Evolutionary conservation across 2,329 filamentous ascomycete species (phyloP).

Genomic region (Pseudogymnoascus sp.): DNA sequence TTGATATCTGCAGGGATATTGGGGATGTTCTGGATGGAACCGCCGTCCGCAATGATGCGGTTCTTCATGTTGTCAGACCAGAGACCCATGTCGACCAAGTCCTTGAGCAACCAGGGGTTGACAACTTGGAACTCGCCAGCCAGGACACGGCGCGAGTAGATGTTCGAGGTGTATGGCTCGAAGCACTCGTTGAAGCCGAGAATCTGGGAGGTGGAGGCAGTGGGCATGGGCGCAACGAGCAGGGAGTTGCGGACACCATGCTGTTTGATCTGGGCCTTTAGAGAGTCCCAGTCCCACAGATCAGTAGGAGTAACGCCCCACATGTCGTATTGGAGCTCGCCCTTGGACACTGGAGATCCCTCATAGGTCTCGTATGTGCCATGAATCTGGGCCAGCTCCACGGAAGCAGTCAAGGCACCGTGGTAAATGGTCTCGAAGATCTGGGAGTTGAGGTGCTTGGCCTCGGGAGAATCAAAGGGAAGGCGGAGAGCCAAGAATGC

Average conservation of each 20-base stretch:
- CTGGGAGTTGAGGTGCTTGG: slow-evolving; percentile 87
- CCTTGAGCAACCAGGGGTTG: slow-evolving; percentile 97
- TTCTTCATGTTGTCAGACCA: slow-evolving; percentile 99
- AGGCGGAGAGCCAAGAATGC: slow-evolving; percentile 94
- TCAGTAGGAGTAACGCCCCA: slow-evolving; percentile 90
- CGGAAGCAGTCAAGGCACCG: slow-evolving; percentile 80
- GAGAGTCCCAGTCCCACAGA: slow-evolving; percentile 88
- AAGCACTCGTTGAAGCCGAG: slow-evolving; percentile 99
- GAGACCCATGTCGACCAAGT: slow-evolving; percentile 92
- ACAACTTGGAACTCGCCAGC: slow-evolving; percentile 99
- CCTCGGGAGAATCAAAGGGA: slow-evolving; percentile 94
- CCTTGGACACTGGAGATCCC: slow-evolving; percentile 88
- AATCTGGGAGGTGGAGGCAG: slow-evolving; percentile 94
- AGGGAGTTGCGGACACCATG: slow-evolving; percentile 93
- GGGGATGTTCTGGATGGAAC: slow-evolving; percentile 92
- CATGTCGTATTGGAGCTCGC: slow-evolving; percentile 97
- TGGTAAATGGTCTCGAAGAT: slow-evolving; percentile 99
- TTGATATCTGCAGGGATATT: slow-evolving; percentile 96
- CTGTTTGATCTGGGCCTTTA: slow-evolving; percentile 87
- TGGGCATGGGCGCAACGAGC: slow-evolving; percentile 94
- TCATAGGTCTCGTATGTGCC: slow-evolving; percentile 86
- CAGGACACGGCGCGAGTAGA: slow-evolving; percentile 95
- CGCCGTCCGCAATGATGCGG: slow-evolving; percentile 94
- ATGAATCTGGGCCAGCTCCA: slow-evolving; percentile 72
- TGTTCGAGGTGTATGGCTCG: slow-evolving; percentile 99